Percentiles rank a stretch among this genome's conserved stretches.
phyloP scores from a whole-genome alignment of 1,284 basidiomycete species.

The Tylopilus sp. region DNA sequence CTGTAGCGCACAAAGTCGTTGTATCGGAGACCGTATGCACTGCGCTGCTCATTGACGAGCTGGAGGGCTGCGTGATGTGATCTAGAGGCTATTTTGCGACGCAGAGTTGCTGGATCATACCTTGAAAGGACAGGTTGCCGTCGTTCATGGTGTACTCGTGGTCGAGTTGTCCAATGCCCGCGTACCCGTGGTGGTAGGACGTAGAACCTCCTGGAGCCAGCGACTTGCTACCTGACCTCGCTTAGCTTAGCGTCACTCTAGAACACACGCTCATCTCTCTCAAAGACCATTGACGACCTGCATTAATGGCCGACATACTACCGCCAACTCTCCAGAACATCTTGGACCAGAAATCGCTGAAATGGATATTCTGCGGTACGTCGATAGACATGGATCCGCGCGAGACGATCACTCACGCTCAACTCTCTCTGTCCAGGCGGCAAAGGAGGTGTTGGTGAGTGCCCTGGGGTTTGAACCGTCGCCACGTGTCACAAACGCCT shows the following conservation, averaged over 20 bases:
- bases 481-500: neutral
- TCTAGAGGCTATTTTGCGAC: slow-evolving; percentile 1
- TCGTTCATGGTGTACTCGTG: slow-evolving; percentile 23
- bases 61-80: slow-evolving; percentile 56
- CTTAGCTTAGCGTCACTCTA: slow-evolving; percentile 13
- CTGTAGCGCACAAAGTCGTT: slow-evolving; percentile 79
- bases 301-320: slow-evolving; percentile 56
- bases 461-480: slow-evolving; percentile 1
- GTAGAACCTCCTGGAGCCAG: slow-evolving; percentile 20
- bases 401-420: slow-evolving; percentile 11
- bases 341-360: slow-evolving; percentile 82
- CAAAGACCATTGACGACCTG: slow-evolving; percentile 7
- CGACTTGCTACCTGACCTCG: no score
- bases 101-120: slow-evolving; percentile 26
- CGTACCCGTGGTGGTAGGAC: slow-evolving; percentile 21
- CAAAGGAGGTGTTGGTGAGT: slow-evolving; percentile 90
- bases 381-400: slow-evolving; percentile 16
- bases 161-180: neutral
- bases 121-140: slow-evolving; percentile 32
- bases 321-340: slow-evolving; percentile 86
- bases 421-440: slow-evolving; percentile 56
- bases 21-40: slow-evolving; percentile 86
- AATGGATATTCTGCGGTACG: slow-evolving; percentile 95
- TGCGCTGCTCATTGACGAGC: slow-evolving; percentile 86
- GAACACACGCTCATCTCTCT: slow-evolving; percentile 23